Evolutionary conservation across 768 basidiomycete genomes (phyloP).

Genomic region (Kwoniella sp.): DNA sequence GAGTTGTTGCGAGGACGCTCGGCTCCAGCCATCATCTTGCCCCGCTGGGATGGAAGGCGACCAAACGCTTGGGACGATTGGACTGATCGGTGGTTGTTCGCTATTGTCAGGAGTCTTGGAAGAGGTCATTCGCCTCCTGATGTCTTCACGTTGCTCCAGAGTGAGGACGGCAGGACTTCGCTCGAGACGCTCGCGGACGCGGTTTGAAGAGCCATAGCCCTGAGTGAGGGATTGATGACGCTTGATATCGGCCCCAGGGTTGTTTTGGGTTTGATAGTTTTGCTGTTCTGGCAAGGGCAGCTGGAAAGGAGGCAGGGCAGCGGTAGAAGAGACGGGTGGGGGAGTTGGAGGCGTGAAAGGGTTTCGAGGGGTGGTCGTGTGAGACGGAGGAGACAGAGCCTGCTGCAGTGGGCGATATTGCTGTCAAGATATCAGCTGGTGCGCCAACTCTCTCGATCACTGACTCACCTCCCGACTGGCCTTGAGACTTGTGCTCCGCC

Average conservation of each 20-base stretch:
- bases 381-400: slow-evolving; percentile 28
- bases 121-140: slow-evolving; percentile 12
- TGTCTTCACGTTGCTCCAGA: slow-evolving; percentile 37
- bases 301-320: slow-evolving; percentile 44
- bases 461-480: slow-evolving; percentile 34
- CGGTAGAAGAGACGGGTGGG: slow-evolving; percentile 43
- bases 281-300: slow-evolving; percentile 20
- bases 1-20: slow-evolving; percentile 38
- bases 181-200: slow-evolving; percentile 41
- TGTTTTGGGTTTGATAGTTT: neutral
- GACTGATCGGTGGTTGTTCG: slow-evolving; percentile 45
- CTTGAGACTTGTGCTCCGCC: slow-evolving; percentile 43
- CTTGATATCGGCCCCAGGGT: slow-evolving; percentile 38
- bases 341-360: slow-evolving; percentile 41
- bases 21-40: slow-evolving; percentile 43
- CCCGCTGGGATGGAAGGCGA: slow-evolving; percentile 27
- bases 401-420: slow-evolving; percentile 16
- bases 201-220: slow-evolving; percentile 32
- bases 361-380: slow-evolving; percentile 32
- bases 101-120: slow-evolving; percentile 13
- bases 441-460: neutral
- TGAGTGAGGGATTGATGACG: slow-evolving; percentile 48
- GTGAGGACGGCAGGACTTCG: slow-evolving; percentile 36
- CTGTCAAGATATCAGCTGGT: neutral
- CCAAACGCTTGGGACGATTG: slow-evolving; percentile 47